Evolutionary conservation across 768 basidiomycete genomes (phyloP), one percentile per base, ranked within the genome.

Genomic region (Suillus clintonianus): DNA sequence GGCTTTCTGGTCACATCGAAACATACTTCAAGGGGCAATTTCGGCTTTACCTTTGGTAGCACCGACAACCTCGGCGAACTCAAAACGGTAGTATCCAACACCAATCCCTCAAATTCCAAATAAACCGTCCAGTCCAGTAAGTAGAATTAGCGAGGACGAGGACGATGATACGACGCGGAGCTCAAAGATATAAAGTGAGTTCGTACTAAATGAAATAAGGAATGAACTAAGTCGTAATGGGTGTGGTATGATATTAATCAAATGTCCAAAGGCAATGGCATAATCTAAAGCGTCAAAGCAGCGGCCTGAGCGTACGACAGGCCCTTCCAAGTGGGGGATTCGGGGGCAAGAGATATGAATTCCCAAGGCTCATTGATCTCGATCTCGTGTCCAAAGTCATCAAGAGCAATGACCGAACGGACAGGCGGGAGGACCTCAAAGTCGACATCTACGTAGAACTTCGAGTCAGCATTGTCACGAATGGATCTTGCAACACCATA

Each of bases 261-360:
- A 61, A 61, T 17, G 36, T 61, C 34, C 6, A 45, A 45, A 17
- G 5, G 5, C 56, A 41, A 56, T 36, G 13, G 51, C 41, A 36
- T 37, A 17, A 42, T 19, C 45, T 64, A 74, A 66, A 74, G 66
- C 36, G 73, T 68, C 45, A 65, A 66, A 34, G 57, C 67, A 54
- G 59, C 76, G 2, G 64, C 74, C 56, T 76, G 72, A 15, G 74
- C 74, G 51, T 76, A 76, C 10, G 74, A 76, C 61, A 75, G 71
- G 61, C 70, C 72, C 71, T 69, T 71, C 73, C 74, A 74, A 50
- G 67, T 58, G 48, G 71, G 63, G 9, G 71, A 72, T 13, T 76
- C 72, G 39, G 64, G 62, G 10, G 74, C 64, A 30, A 73, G 72
- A 54, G 74, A 69, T 19, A 76, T 42, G 56, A 77, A 76, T 41